Base-by-base conservation (phyloP, 2,329 filamentous ascomycete genomes). In the Neonectria ditissima region DNA sequence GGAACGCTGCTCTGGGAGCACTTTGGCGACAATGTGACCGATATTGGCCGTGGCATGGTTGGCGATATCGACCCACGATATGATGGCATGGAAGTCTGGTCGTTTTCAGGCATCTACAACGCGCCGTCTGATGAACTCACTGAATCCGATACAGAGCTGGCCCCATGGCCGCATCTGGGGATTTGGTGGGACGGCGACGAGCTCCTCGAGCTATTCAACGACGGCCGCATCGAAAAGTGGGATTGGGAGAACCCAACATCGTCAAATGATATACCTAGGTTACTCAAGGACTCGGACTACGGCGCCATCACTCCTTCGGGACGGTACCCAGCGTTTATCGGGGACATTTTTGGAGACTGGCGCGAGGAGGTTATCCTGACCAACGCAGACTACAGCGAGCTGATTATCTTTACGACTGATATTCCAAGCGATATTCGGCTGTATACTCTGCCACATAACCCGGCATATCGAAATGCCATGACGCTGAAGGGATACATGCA, bases 401-500 rank as follows among this genome's bases (percentile, higher is more conserved):
- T 73, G 8, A 45, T 72, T 26, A 70, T 73, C 43, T 68, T 71
- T 24, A 73, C 69, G 1, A 73, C 68, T 6, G 63, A 73, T 18
- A 10, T 57, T 32, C 63, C 67, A 8, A 67, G 63, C 5, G 57
- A 68, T 7, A 63, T 65, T 8, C 63, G 69, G 1, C 55, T 73
- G 3, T 73, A 73, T 26, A 73, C 70, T 11, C 63, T 73, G 30
- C 54, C 70, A 1, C 69, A 73, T 18, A 73, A 73, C 54, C 69
- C 69, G 8, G 69, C 70, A 1, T 73, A 73, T n/a, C 66, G 70
- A 7, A 73, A 73, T 24, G 62, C 66, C 13, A 63, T 73, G 66
- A 73, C 70, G 0, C 55, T 73, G 11, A 73, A 73, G 50, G 71
- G 70, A 0, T 73, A 73, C 16, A 44, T 68, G 20, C 67, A 73